These are phyloP conservation scores for Rostrohypoxylon terebratum DNA, from an alignment of 495 filamentous ascomycete genomes.

Conservation along the genomic window DNA sequence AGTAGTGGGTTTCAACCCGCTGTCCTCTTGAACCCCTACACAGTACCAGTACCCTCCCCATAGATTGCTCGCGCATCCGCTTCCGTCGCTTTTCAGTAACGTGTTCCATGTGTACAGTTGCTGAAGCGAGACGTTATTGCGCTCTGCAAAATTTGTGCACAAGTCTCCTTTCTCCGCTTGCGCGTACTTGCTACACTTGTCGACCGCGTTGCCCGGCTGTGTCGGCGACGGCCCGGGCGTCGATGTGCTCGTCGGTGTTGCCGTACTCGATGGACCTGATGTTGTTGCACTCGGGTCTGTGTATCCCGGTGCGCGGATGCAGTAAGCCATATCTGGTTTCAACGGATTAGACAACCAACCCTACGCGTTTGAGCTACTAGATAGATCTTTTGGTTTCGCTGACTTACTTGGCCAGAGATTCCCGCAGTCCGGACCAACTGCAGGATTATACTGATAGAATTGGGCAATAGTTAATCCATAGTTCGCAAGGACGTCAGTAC, in stretches of 20 bases:
- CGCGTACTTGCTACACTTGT: not conserved
- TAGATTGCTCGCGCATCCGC: not conserved
- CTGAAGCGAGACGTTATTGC: not conserved
- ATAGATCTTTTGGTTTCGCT: too few species aligned
- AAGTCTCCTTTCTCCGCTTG: not conserved
- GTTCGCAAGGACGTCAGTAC: too few species aligned
- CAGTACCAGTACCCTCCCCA: not conserved
- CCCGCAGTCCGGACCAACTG: too few species aligned
- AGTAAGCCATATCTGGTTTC: too few species aligned
- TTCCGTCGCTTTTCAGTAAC: not conserved
- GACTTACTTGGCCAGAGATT: too few species aligned
- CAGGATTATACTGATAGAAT: too few species aligned
- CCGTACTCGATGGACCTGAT: not conserved
- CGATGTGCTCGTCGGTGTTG: not conserved
- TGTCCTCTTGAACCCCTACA: slow-evolving; percentile 22
- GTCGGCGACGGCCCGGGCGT: not conserved
- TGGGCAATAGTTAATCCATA: too few species aligned
- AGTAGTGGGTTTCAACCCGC: too few species aligned
- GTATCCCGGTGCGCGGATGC: too few species aligned
- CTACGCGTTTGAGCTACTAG: too few species aligned
- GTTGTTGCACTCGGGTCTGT: too few species aligned
- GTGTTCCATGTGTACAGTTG: slow-evolving; percentile 4
- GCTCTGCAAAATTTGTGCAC: not conserved
- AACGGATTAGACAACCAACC: too few species aligned
- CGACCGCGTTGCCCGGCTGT: not conserved